Base-by-base conservation (phyloP, 2,329 filamentous ascomycete species). In the Diaporthe australafricana region DNA sequence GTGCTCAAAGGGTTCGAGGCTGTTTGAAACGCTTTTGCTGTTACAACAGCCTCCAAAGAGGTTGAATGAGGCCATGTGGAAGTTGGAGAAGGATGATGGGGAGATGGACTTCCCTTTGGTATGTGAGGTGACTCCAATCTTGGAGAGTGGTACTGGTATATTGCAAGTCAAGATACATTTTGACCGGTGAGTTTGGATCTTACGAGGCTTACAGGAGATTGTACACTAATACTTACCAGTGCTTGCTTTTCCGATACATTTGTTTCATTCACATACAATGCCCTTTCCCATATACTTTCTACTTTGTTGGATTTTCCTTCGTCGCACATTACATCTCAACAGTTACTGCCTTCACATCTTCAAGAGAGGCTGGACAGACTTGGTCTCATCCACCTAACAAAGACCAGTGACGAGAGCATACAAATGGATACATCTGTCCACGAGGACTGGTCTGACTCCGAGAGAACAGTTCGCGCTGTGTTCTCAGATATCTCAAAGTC, bases 1-100 rank as follows among this genome's bases (percentile, higher is more conserved):
- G 76, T 82, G 74, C 72, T 80, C 70, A 79, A 86, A 77, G 1
- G 85, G 87, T 1, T 81, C 82, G 22, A 86, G 85, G 16, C 83
- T 98, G 0, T 98, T 98, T 79, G 94, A 97, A 78, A 93, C 92
- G 1, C 82, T 98, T 38, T 84, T 98, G 20, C 88, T 98, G 62
- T 84, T 98, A 14, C 95, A 98, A 78, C 91, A 92, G 53, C 85
- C 88, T 0, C 77, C 84, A 8, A 87, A 89, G 40, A 84, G 87
- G 2, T 86, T 93, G 74, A 87, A 92, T 63, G 75, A 79, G 6
- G 75, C 74, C 0, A 76, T 92, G 1, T 93, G 91, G 91, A 84
- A 83, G 0, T 77, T 92, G 1, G 82, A 87, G 67, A 82, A 84
- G 20, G 91, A 92, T 70, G 82, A 84, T 16, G 89, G 90, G 3